A percentile compares a stretch with the other conserved stretches of the same genome.
Conservation (phyloP, 345 rosid species). For the Syzygium grande region DNA sequence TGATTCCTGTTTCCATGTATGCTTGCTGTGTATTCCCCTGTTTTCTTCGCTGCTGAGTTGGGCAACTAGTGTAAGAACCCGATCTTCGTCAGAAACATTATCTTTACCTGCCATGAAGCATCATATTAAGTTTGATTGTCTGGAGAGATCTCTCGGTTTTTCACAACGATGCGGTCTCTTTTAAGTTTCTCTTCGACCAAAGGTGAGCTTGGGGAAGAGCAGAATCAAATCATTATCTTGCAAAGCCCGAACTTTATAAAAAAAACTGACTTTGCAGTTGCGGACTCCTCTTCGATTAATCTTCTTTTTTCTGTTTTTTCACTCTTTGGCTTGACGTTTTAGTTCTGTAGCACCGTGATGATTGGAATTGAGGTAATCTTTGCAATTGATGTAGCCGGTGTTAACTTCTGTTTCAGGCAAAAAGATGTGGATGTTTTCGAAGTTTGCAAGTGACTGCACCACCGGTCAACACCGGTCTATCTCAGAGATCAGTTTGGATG, state of each 20-base stretch:
- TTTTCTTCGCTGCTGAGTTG: not conserved
- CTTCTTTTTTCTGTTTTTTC: not conserved
- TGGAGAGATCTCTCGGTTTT: not conserved
- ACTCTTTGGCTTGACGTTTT: not conserved
- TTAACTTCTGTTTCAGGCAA: slow-evolving; percentile 32
- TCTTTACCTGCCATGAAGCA: not conserved
- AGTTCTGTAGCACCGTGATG: not conserved
- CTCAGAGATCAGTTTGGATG: slow-evolving; percentile 57
- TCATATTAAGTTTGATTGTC: not conserved
- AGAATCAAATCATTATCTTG: not conserved
- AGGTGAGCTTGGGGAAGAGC: not conserved
- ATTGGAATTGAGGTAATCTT: not conserved
- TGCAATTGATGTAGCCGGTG: not conserved
- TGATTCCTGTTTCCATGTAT: not conserved
- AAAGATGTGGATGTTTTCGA: slow-evolving; percentile 79
- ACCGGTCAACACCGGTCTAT: slow-evolving; percentile 54
- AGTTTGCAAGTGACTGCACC: slow-evolving; percentile 85
- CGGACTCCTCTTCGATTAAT: not conserved
- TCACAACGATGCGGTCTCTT: not conserved
- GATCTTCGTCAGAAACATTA: not conserved
- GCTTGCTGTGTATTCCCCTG: not conserved
- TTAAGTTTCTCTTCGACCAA: not conserved
- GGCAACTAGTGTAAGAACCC: not conserved
- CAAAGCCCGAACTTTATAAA: not conserved
- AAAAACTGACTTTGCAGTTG: not conserved